Conservation (phyloP, 2,329 filamentous ascomycete species). For the Aureobasidium sp. region DNA sequence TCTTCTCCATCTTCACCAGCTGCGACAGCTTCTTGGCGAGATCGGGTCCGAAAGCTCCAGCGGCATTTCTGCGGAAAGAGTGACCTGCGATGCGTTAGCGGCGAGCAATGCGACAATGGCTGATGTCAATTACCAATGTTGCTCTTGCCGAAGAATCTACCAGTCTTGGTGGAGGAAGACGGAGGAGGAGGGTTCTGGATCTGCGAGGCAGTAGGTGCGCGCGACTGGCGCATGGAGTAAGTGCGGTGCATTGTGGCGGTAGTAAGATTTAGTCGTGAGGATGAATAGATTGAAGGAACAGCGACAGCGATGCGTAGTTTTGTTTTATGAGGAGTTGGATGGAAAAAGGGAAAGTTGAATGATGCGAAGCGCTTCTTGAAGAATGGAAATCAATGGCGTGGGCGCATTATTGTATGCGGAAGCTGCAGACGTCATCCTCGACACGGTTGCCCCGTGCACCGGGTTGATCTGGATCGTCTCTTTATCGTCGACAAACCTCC, state of each 20-base stretch:
- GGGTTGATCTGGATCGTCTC: constrained; percentile 1
- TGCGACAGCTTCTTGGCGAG: constrained; percentile 96
- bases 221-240: constrained; percentile 96
- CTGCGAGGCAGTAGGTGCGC: constrained; percentile 89
- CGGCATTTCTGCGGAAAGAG: constrained; percentile 64
- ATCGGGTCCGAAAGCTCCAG: constrained; percentile 75
- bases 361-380: constrained; percentile 11
- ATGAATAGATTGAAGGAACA: constrained; percentile 1
- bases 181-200: constrained; percentile 90
- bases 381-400: constrained; percentile 3
- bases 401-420: constrained; percentile 2
- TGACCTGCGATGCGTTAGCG: constrained; percentile 45
- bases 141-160: constrained; percentile 78
- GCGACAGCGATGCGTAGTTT: constrained; percentile 4
- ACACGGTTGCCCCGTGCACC: constrained; percentile 3
- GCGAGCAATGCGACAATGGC: not conserved
- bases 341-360: not conserved
- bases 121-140: constrained; percentile 58
- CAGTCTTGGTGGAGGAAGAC: constrained; percentile 81
- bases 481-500: not conserved
- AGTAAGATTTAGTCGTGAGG: not conserved
- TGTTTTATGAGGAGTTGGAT: not conserved
- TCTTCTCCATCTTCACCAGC: constrained; percentile 99
- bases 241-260: constrained; percentile 77
- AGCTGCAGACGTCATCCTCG: constrained; percentile 3